A percentile compares a stretch with the other conserved stretches of the same genome.
Conservation (phyloP, 495 filamentous ascomycete genomes). For the Xylaria flabelliformis region DNA sequence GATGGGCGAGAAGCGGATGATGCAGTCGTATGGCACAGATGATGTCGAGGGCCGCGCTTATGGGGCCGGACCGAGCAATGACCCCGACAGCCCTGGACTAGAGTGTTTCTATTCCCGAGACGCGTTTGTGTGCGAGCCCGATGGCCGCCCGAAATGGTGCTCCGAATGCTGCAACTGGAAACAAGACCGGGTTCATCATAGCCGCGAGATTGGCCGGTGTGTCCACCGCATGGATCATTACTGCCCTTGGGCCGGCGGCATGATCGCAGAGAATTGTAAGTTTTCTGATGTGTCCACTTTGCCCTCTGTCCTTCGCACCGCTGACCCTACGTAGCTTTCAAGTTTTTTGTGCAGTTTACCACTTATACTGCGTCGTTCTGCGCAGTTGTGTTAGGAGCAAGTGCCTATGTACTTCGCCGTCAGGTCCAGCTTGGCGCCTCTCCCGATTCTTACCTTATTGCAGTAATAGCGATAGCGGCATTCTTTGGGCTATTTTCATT, state of each 20-base stretch:
- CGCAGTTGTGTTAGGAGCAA: constrained; percentile 61
- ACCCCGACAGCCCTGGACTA: constrained; percentile 55
- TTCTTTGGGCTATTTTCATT: constrained; percentile 79
- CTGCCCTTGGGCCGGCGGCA: constrained; percentile 93
- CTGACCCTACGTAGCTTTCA: constrained; percentile 61
- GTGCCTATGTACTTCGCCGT: constrained; percentile 42
- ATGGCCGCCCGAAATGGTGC: constrained; percentile 84
- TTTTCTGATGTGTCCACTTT: not conserved
- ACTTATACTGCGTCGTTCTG: constrained; percentile 74
- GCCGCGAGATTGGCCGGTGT: constrained; percentile 78
- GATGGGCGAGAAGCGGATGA: constrained; percentile 35
- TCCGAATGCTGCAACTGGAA: constrained; percentile 81
- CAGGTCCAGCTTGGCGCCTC: constrained; percentile 31
- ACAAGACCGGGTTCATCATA: constrained; percentile 84
- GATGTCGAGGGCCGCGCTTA: constrained; percentile 53
- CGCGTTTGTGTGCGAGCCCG: constrained; percentile 78
- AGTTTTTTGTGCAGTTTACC: constrained; percentile 89
- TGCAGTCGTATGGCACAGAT: constrained; percentile 29
- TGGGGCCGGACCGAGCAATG: constrained; percentile 41
- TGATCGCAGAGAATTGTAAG: constrained; percentile 76
- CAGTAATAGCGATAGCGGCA: constrained; percentile 49
- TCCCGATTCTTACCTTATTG: constrained; percentile 49
- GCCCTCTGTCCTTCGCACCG: constrained; percentile 5
- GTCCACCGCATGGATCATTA: constrained; percentile 92
- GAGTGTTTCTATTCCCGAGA: constrained; percentile 76